Conservation (phyloP, 169 alveolate genomes). For the Fabrea salina region DNA sequence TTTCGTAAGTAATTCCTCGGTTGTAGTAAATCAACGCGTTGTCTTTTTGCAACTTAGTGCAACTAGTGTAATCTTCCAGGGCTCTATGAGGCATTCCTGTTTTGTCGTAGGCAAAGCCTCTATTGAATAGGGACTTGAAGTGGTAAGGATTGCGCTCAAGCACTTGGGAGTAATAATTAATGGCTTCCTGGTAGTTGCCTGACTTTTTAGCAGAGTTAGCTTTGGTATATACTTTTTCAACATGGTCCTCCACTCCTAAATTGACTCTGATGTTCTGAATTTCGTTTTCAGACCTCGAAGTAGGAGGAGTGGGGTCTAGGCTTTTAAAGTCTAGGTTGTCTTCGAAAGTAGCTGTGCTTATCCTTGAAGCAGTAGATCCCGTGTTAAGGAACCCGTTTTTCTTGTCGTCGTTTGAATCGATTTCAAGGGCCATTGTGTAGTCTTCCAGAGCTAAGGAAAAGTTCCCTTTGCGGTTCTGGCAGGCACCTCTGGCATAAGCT, state of each 20-base stretch:
- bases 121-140: slow-evolving; percentile 78
- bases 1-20: slow-evolving; percentile 80
- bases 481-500: slow-evolving; percentile 79
- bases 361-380: slow-evolving; percentile 7
- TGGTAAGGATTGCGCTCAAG: slow-evolving; percentile 71
- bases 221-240: slow-evolving; percentile 57
- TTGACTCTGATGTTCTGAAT: slow-evolving; percentile 7
- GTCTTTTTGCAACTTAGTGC: too few species aligned
- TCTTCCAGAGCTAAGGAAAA: slow-evolving; percentile 74
- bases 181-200: slow-evolving; percentile 75
- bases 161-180: slow-evolving; percentile 73
- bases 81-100: slow-evolving; percentile 80
- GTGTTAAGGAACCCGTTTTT: neutral
- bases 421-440: slow-evolving; percentile 72
- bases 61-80: slow-evolving; percentile 75
- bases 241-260: slow-evolving; percentile 29
- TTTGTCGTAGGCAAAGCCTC: slow-evolving; percentile 87
- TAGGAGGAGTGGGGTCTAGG: slow-evolving; percentile 6
- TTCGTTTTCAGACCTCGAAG: slow-evolving; percentile 17
- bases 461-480: slow-evolving; percentile 69
- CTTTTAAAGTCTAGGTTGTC: neutral
- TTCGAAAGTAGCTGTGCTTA: slow-evolving; percentile 42
- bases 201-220: slow-evolving; percentile 79
- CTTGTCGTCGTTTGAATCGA: slow-evolving; percentile 36
- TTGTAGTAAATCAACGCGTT: too few species aligned